These are phyloP conservation scores for Rhododendron griersonianum DNA, from an alignment of 148 eudicot species.

Conservation along the genomic window DNA sequence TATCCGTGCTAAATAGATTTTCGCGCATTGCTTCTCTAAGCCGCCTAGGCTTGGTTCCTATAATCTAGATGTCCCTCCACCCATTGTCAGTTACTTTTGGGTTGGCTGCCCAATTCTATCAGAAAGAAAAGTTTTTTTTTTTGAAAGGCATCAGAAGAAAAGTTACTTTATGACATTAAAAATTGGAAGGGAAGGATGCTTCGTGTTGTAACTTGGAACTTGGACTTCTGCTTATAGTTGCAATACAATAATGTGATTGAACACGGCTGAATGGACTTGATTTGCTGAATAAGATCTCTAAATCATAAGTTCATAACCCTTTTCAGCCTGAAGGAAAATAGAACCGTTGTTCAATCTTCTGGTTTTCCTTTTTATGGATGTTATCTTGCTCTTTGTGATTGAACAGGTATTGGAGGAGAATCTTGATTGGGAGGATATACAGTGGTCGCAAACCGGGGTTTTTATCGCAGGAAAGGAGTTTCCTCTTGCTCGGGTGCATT, in stretches of 20 bases:
- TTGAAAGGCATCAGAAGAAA: neutral
- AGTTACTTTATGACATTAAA: neutral
- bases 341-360: neutral
- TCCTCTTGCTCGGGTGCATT: constrained; percentile 73
- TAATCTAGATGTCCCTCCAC: neutral
- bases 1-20: neutral
- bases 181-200: neutral
- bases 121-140: neutral
- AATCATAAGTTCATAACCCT: neutral
- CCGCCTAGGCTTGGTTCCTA: neutral
- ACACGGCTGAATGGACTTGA: neutral
- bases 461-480: constrained; percentile 78
- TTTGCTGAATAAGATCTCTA: neutral
- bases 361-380: neutral
- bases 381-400: neutral
- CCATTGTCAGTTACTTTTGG: neutral
- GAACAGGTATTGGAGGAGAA: constrained; percentile 78
- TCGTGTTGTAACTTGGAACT: neutral
- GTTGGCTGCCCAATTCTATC: neutral
- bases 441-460: constrained; percentile 90
- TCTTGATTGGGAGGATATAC: constrained; percentile 89
- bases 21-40: neutral
- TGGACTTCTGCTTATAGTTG: neutral
- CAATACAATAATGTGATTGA: neutral
- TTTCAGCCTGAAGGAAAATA: neutral